Evolutionary conservation across 805 yeast species (phyloP).

Genomic region (Candida namnaoensis): DNA sequence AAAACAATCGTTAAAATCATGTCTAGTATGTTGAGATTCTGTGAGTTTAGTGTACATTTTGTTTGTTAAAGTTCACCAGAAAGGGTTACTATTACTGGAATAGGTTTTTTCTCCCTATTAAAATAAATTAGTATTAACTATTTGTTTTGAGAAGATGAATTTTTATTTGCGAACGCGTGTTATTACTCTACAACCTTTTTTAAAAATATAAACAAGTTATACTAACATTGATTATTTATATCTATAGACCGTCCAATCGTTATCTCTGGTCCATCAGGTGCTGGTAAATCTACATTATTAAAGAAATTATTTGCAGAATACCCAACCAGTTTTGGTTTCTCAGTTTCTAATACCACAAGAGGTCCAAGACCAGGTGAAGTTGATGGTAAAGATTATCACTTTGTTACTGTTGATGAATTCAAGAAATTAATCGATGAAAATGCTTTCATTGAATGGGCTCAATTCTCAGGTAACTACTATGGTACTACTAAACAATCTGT

Average conservation of each 20-base stretch:
- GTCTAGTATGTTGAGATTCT: too few relatives aligned
- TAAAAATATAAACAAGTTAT: too few relatives aligned
- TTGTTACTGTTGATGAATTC: conserved; percentile 73
- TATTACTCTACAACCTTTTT: too few relatives aligned
- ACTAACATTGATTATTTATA: not conserved
- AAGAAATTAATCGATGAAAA: conserved; percentile 62
- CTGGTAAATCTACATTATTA: conserved; percentile 92
- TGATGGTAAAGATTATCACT: conserved; percentile 85
- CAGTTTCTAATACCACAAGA: conserved; percentile 91
- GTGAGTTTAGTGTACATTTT: too few relatives aligned
- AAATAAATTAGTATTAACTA: too few relatives aligned
- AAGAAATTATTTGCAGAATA: conserved; percentile 84
- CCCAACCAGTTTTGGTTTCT: conserved; percentile 88
- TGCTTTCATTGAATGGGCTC: conserved; percentile 95
- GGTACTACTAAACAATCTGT: conserved; percentile 91
- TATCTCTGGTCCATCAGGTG: conserved; percentile 91
- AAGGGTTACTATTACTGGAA: too few relatives aligned
- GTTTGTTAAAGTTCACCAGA: too few relatives aligned
- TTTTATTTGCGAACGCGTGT: too few relatives aligned
- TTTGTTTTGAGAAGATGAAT: too few relatives aligned
- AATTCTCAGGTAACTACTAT: conserved; percentile 94
- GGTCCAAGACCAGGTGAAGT: conserved; percentile 86
- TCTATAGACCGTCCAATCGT: conserved; percentile 74
- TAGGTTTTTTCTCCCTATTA: too few relatives aligned
- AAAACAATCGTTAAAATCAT: too few relatives aligned